Conservation (phyloP, 768 basidiomycete genomes). For the Termitomyces sp. region DNA sequence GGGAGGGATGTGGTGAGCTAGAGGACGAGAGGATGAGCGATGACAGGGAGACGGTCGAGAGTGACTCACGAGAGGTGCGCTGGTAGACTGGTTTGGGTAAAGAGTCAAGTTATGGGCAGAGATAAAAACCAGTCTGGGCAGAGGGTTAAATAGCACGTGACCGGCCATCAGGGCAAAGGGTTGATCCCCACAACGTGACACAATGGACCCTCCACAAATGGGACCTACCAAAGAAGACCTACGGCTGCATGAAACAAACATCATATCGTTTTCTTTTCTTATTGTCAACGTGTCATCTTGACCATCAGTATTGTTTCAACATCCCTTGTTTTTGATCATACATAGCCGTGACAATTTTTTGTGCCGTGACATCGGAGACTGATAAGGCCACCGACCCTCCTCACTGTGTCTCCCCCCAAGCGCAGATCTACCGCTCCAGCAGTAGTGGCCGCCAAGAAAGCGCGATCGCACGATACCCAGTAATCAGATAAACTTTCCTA, state of each 20-base stretch:
- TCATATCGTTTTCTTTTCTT: not conserved
- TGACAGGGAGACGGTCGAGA: conserved; percentile 29
- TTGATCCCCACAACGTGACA: conserved; percentile 30
- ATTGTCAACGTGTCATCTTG: not conserved
- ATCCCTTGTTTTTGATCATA: conserved; percentile 1
- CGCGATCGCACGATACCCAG: conserved; percentile 32
- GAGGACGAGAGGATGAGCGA: not conserved
- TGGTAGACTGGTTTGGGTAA: conserved; percentile 38
- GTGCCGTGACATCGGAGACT: not conserved
- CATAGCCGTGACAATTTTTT: not conserved
- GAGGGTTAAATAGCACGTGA: conserved; percentile 56
- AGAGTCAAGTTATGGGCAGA: conserved; percentile 43
- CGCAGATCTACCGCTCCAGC: conserved; percentile 33
- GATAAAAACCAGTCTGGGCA: conserved; percentile 70
- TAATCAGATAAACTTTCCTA: conserved; percentile 29
- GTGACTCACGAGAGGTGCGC: conserved; percentile 41
- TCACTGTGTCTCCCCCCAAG: conserved; percentile 28
- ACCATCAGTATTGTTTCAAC: not conserved
- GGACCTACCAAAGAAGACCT: not conserved
- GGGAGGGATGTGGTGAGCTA: conserved; percentile 19
- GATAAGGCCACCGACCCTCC: not conserved
- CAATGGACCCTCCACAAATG: conserved; percentile 18
- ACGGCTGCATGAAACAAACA: not conserved
- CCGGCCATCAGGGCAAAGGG: conserved; percentile 42
- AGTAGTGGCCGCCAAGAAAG: conserved; percentile 25